Base-by-base conservation (phyloP, 495 filamentous ascomycete species). In the Xylaria telfairii region DNA sequence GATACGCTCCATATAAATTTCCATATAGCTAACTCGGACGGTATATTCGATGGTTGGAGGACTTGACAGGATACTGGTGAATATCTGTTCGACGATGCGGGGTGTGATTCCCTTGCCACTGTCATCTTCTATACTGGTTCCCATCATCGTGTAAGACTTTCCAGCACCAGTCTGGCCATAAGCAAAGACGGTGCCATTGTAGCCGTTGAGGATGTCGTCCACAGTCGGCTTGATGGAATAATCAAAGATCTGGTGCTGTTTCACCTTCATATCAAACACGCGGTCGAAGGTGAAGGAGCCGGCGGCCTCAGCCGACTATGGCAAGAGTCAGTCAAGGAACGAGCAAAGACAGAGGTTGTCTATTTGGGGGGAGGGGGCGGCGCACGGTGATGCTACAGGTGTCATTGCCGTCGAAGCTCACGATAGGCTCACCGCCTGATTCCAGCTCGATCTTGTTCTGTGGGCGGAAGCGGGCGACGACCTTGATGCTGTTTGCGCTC, bases 111-210 rank as follows among this genome's bases (percentile, higher is more conserved):
- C 96, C 80, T 93, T 94, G 72, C 90, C 90, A 65, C 90, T 86
- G 0, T 94, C 92, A 81, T 98, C 93, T 75, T 97, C 96, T 80
- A 98, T 98, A 82, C 95, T 95, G 28, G 90, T 91, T 65, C 95
- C 95, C 96, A 98, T 99, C 96, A 99, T 99, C 0, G 95, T 98
- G 80, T 95, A 98, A 19, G 96, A 98, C 84, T 99, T 99, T 81
- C 96, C 96, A 6, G 96, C 95, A 80, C 96, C 96, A 1, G 96
- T 99, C 85, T 99, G 96, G 79, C 96, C 96, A 79, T 99, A 99
- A 72, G 96, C 96, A 78, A 99, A 98, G 63, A 99, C 96, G 41
- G 96, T 98, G 78, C 96, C 96, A 84, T 99, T 99, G 88, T 99
- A 99, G 71, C 96, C 96, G 81, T 97, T 96, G 62, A 99, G 87